Percentiles rank a stretch among this genome's conserved stretches.
Evolutionary conservation across 352 stramenopile species (phyloP).

Genomic region (Phytophthora hybrid): DNA sequence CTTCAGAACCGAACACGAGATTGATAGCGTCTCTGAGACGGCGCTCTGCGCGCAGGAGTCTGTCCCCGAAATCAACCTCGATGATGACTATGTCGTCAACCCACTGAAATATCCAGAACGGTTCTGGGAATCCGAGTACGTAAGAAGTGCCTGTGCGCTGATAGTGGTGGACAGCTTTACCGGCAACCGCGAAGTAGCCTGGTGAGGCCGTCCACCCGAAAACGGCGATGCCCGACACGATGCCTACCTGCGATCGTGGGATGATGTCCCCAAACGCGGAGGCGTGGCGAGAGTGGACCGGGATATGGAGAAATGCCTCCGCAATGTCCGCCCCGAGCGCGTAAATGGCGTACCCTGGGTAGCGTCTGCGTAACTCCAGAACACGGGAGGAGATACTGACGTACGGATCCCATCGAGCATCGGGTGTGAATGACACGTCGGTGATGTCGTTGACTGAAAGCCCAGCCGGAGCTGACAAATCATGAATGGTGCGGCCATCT

Average conservation of each 20-base stretch:
- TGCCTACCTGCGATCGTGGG: neutral
- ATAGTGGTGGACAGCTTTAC: neutral
- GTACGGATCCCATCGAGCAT: no score
- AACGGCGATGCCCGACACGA: neutral
- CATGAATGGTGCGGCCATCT: no score
- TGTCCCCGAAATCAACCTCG: neutral
- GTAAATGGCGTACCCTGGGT: no score
- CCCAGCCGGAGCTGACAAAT: no score
- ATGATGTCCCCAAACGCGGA: neutral
- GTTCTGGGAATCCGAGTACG: neutral
- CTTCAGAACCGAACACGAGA: neutral
- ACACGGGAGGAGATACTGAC: no score
- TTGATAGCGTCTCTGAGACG: neutral
- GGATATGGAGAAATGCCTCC: no score
- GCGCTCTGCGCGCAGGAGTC: neutral
- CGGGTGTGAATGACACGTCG: no score
- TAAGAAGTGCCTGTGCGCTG: neutral
- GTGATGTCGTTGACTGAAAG: no score
- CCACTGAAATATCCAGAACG: neutral
- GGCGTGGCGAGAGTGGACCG: no score
- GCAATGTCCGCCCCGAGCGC: no score
- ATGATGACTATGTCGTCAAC: neutral
- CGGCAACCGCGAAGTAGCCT: neutral
- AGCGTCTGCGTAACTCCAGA: no score
- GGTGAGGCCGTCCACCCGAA: neutral